Evolutionary conservation across 768 basidiomycete genomes (phyloP).

Genomic region (Boletus subcaerulescens): DNA sequence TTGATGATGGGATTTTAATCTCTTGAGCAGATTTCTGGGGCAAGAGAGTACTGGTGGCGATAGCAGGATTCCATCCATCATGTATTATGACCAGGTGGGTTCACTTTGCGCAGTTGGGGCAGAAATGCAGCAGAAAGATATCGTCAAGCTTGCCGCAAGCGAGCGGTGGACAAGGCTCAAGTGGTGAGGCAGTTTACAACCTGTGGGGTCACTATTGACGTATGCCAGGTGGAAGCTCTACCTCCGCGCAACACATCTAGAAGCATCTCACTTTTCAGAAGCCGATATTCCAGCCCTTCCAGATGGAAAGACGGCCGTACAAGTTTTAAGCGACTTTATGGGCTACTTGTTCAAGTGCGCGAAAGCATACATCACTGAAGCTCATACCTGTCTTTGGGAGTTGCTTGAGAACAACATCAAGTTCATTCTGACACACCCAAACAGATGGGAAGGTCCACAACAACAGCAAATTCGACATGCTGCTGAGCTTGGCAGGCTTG

Average conservation of each 20-base stretch:
- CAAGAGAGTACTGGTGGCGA: conserved; percentile 36
- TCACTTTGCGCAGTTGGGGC: conserved; percentile 40
- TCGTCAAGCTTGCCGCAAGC: conserved; percentile 33
- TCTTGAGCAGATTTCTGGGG: conserved; percentile 29
- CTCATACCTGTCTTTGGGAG: conserved; percentile 41
- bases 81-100: conserved; percentile 41
- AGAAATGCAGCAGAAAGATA: conserved; percentile 35
- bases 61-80: conserved; percentile 41
- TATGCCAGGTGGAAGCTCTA: conserved; percentile 34
- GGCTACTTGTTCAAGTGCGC: conserved; percentile 42
- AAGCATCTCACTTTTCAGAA: conserved; percentile 22
- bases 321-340: conserved; percentile 40
- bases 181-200: conserved; percentile 26
- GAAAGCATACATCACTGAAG: conserved; percentile 42
- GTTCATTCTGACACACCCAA: conserved; percentile 57
- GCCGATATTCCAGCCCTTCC: conserved; percentile 14
- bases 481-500: conserved; percentile 46
- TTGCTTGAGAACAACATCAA: conserved; percentile 41
- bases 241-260: conserved; percentile 30
- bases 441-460: conserved; percentile 60
- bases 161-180: conserved; percentile 42
- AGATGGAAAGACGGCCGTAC: conserved; percentile 7
- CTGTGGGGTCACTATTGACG: background rate
- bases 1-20: background rate
- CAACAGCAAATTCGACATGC: conserved; percentile 54